Conservation (phyloP, 257 asterid genomes). For the Capsicum rhomboideum region DNA sequence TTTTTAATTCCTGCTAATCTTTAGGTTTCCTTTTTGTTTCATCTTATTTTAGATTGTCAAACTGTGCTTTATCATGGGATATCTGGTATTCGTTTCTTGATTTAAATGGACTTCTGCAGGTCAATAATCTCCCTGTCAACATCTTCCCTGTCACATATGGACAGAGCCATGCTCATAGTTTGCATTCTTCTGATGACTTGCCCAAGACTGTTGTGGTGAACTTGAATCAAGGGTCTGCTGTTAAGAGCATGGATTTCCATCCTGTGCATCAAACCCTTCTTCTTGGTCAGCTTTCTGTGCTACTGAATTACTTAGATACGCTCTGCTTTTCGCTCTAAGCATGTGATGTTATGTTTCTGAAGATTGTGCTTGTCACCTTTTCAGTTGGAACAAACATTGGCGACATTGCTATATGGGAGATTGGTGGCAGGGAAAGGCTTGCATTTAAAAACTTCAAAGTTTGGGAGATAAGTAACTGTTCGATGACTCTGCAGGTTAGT, state of each 20-base stretch:
- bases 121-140: constrained; percentile 28
- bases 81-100: neutral
- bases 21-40: neutral
- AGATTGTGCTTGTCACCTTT: neutral
- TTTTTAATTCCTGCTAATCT: neutral
- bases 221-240: constrained; percentile 53
- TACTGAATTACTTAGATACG: neutral
- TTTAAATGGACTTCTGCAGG: constrained; percentile 22
- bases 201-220: constrained; percentile 48
- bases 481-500: constrained; percentile 51
- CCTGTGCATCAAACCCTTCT: constrained; percentile 41
- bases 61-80: neutral
- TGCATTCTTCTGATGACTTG: constrained; percentile 31
- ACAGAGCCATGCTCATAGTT: constrained; percentile 28
- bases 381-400: constrained; percentile 65
- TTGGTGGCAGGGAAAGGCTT: constrained; percentile 39
- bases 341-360: constrained; percentile 1
- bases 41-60: neutral
- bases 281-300: constrained; percentile 39
- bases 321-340: neutral
- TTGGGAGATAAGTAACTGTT: constrained; percentile 49
- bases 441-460: constrained; percentile 36
- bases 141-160: constrained; percentile 20
- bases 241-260: constrained; percentile 70
- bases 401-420: constrained; percentile 56